Evolutionary conservation across 495 filamentous ascomycete species (phyloP), one percentile per base, ranked within the genome.

Genomic region (Annulohypoxylon bovei): DNA sequence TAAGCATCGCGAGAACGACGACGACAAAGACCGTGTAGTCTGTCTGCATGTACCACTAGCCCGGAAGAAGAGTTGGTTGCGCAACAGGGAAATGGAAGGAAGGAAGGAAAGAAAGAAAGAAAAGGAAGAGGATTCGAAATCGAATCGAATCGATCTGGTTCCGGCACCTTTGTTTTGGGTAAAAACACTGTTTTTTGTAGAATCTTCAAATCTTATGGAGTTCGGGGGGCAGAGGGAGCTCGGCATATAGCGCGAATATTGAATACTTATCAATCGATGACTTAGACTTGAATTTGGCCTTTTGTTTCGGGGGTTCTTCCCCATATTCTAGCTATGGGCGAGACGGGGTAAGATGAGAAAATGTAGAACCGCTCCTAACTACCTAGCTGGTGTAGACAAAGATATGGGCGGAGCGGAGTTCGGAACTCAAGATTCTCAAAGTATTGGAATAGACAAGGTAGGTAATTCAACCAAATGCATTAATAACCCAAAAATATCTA

Each of bases 161-260:
- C 49, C 22, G 16, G 56, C 65, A 62, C 52, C 65, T 28, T 49
- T 35, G 59, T 6, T 68, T 16, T 57, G 32, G 47, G 60, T 35
- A 52, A 27, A 27, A 50, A 28, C 0, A 1, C 12, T 1, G 5
- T 50, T 50, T 37, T 47, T 42, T 68, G 42, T 61, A 61, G 55
- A 54, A 40, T 35, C 30, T 55, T 25, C 14, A 30, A 52, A 23
- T 52, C 25, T 55, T 37, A 54, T 12, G 65, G 65, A 59, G 65
- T 67, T 67, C 25, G 40, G 23, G 14, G 55, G 42, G 28, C 25
- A 61, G 57, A 46, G 22, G 56, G 37, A 27, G 39, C 25, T 30
- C 37, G 56, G 65, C 39, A 61, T 61, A 61, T 67, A 58, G 33
- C 16, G 52, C 16, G 28, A 56, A 32, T 30, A 58, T 42, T 47